Evolutionary conservation across 2,329 filamentous ascomycete species (phyloP).

Genomic region (Teratosphaeria epicoccoides): DNA sequence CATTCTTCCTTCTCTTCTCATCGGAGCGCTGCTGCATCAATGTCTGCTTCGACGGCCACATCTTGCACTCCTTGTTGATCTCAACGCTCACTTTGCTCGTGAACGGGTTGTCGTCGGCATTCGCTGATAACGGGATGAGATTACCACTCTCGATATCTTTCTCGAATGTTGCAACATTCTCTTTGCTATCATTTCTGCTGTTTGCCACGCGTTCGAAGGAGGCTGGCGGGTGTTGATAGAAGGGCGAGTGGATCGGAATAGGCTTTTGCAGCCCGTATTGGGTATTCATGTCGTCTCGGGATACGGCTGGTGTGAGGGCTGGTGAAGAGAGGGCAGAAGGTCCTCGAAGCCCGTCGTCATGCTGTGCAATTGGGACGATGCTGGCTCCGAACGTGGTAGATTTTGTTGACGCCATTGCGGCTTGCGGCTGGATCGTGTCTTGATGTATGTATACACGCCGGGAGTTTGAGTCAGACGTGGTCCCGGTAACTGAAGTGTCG

Average conservation of each 20-base stretch:
- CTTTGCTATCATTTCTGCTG: constrained; percentile 17
- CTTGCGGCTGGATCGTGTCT: too few relatives aligned
- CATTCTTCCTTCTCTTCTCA: constrained; percentile 24
- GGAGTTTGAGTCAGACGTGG: too few relatives aligned
- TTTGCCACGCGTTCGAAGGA: constrained; percentile 27
- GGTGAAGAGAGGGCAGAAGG: constrained; percentile 23
- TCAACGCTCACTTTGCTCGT: constrained; percentile 32
- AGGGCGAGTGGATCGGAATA: constrained; percentile 32
- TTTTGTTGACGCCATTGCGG: neutral
- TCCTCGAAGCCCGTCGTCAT: constrained; percentile 18
- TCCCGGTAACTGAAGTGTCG: too few relatives aligned
- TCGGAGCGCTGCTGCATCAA: constrained; percentile 32
- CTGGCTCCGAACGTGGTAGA: constrained; percentile 33
- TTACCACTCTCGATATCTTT: constrained; percentile 31
- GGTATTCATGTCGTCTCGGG: constrained; percentile 23
- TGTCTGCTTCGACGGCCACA: constrained; percentile 41
- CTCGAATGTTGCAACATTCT: constrained; percentile 7
- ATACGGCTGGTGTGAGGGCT: constrained; percentile 25
- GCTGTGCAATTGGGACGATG: constrained; percentile 23
- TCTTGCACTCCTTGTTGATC: constrained; percentile 39
- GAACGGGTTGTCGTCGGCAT: constrained; percentile 29
- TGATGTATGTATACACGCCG: neutral
- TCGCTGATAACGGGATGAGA: constrained; percentile 21
- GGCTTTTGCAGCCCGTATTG: constrained; percentile 27
- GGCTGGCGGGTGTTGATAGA: constrained; percentile 38